phyloP scores from a whole-genome alignment of 75 land plant genomes.

The Larix kaempferi region DNA sequence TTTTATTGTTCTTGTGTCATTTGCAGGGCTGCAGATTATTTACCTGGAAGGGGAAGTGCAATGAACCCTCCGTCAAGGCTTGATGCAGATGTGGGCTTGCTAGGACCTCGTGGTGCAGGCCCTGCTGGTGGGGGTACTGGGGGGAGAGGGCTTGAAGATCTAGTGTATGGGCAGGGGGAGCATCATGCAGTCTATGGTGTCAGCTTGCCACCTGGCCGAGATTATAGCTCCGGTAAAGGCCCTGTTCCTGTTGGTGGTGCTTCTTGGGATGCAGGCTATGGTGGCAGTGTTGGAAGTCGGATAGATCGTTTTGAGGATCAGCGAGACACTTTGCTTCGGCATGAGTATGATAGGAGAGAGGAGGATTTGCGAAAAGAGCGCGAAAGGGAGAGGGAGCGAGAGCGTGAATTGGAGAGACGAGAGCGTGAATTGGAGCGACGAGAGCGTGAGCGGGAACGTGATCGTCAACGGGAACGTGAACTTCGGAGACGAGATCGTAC shows the following conservation, averaged over 20 bases:
- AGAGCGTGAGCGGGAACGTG: slow-evolving; percentile 61
- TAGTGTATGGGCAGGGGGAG: slow-evolving; percentile 53
- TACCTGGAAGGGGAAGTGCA: slow-evolving; percentile 58
- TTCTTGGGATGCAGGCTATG: slow-evolving; percentile 43
- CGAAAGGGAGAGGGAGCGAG: slow-evolving; percentile 49
- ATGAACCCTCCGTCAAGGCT: slow-evolving; percentile 49
- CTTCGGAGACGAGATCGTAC: slow-evolving; percentile 18
- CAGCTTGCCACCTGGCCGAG: slow-evolving; percentile 89
- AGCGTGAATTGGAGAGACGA: slow-evolving; percentile 27
- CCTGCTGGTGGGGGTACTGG: slow-evolving; percentile 72
- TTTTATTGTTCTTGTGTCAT: neutral
- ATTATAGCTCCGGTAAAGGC: slow-evolving; percentile 69
- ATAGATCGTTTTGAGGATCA: slow-evolving; percentile 63
- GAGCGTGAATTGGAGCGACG: slow-evolving; percentile 28
- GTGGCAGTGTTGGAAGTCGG: slow-evolving; percentile 42
- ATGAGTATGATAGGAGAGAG: slow-evolving; percentile 63
- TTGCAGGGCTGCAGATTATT: slow-evolving; percentile 85
- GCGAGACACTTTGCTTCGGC: slow-evolving; percentile 49
- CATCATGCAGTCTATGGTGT: slow-evolving; percentile 82
- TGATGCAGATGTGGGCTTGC: slow-evolving; percentile 50
- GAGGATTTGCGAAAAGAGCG: slow-evolving; percentile 75
- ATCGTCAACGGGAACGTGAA: slow-evolving; percentile 64
- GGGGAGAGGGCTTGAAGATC: slow-evolving; percentile 63
- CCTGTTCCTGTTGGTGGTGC: slow-evolving; percentile 32
- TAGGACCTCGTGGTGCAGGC: slow-evolving; percentile 48